These are phyloP conservation scores for Prinsepia uniflora DNA, from an alignment of 306 rosid species.

Conservation along the genomic window DNA sequence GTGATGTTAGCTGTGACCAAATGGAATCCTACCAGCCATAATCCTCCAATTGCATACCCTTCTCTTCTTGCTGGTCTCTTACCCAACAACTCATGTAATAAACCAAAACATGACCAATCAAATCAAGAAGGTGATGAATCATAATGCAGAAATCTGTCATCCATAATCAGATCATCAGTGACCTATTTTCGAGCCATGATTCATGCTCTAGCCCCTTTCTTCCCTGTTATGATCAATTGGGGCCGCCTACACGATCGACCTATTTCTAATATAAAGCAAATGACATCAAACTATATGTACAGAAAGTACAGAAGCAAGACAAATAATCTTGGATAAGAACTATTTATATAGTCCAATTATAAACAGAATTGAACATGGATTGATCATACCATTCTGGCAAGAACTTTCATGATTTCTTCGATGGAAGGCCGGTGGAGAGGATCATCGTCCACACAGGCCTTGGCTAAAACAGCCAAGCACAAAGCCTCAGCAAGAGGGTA, in stretches of 20 bases:
- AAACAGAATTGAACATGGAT: not conserved
- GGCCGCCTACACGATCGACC: not conserved
- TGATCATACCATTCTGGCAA: constrained; percentile 44
- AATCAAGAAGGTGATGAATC: not conserved
- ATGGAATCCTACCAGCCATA: constrained; percentile 1
- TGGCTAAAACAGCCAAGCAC: constrained; percentile 53
- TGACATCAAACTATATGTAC: not conserved
- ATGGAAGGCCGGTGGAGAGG: constrained; percentile 55
- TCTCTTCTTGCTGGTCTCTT: not conserved
- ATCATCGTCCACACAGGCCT: constrained; percentile 66
- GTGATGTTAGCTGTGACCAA: constrained; percentile 15
- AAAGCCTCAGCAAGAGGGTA: constrained; percentile 56
- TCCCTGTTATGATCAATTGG: not conserved
- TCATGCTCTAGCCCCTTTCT: not conserved
- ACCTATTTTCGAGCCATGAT: not conserved
- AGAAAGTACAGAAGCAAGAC: not conserved
- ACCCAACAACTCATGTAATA: not conserved
- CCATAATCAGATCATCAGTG: not conserved
- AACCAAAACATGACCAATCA: not conserved
- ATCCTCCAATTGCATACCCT: not conserved
- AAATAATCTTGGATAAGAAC: not conserved
- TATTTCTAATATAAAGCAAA: not conserved
- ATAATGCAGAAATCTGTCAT: not conserved
- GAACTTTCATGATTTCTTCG: constrained; percentile 66
- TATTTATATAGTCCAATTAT: not conserved